These are phyloP conservation scores for Agarophyton chilense DNA, from an alignment of 23 red algal genomes.

Conservation along the genomic window DNA sequence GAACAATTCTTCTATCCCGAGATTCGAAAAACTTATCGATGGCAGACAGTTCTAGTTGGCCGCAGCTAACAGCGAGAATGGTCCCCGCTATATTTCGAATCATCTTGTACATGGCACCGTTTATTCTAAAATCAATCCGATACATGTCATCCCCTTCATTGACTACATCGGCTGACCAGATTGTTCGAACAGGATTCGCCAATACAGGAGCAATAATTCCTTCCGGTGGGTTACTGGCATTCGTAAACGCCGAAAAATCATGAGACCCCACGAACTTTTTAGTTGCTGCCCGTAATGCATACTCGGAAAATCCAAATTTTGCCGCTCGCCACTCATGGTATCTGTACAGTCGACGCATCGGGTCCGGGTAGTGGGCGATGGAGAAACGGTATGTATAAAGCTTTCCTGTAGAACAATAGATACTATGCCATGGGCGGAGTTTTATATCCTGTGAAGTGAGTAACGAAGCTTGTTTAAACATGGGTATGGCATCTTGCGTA, in stretches of 20 bases:
- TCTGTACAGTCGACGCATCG: conserved; percentile 62
- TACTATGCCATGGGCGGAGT: conserved; percentile 76
- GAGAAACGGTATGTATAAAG: conserved; percentile 70
- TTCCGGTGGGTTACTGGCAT: conserved; percentile 36
- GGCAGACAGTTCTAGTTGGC: conserved; percentile 32
- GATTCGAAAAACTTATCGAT: conserved; percentile 46
- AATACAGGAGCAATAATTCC: conserved; percentile 40
- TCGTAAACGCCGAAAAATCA: conserved; percentile 96
- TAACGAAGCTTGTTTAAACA: conserved; percentile 15
- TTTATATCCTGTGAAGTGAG: background rate
- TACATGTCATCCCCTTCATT: conserved; percentile 70
- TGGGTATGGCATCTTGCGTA: background rate
- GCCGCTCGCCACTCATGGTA: conserved; percentile 66
- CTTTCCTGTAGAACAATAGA: conserved; percentile 80
- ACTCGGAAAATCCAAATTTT: conserved; percentile 49
- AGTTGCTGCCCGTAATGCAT: conserved; percentile 28
- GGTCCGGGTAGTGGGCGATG: conserved; percentile 46
- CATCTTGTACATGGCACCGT: conserved; percentile 96
- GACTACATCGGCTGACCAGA: conserved; percentile 47
- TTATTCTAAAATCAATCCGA: conserved; percentile 80
- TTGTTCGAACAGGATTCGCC: conserved; percentile 76
- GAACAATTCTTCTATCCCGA: conserved; percentile 36
- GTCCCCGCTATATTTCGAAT: conserved; percentile 90
- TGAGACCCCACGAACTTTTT: conserved; percentile 86
- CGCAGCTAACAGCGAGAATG: conserved; percentile 68